Base-by-base conservation (phyloP, 2,329 filamentous ascomycete genomes). In the Colletotrichum cereale region DNA sequence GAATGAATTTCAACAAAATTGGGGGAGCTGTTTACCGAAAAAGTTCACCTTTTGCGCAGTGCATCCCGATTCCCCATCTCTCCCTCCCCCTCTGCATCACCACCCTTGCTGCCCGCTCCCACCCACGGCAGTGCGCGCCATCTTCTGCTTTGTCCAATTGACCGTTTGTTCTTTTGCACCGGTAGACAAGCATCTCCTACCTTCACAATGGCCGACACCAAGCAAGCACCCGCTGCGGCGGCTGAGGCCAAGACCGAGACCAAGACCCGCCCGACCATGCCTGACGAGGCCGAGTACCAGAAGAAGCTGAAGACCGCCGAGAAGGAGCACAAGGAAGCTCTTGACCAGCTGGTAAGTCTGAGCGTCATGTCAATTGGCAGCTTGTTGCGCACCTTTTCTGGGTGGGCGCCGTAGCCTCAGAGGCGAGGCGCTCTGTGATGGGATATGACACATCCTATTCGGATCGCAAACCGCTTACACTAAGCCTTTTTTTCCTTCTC, bases 231-330 rank as follows among this genome's bases (percentile, higher is more conserved):
- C 68, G 81, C 83, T 73, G 80, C 86, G 58, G 80, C 86, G 67
- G 52, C 86, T 72, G 81, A 84, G 57, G 47, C 42, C 73, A 82
- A 81, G 76, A 82, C 82, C 67, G 80, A 84, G 73, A 79, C 80
- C 71, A 82, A 83, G 74, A 80, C 84, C 78, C 94, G 91, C 84
- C 95, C 95, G 65, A 89, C 93, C 83, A 94, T 93, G 87, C 96
- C 96, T 57, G 93, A 98, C 82, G 93, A 96, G 85, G 92, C 92
- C 75, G 86, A 87, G 76, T 99, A 91, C 87, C 95, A 97, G 85
- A 88, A 91, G 80, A 88, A 89, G 74, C 87, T 97, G 73, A 91
- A 90, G 62, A 90, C 92, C 84, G 92, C 93, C 34, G 94, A 98
- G 84, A 97, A 97, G 86, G 94, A 93, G 75, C 92, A 97, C 84